These are phyloP conservation scores for Austroboletus festivus DNA, from an alignment of 768 basidiomycete genomes.

Conservation along the genomic window DNA sequence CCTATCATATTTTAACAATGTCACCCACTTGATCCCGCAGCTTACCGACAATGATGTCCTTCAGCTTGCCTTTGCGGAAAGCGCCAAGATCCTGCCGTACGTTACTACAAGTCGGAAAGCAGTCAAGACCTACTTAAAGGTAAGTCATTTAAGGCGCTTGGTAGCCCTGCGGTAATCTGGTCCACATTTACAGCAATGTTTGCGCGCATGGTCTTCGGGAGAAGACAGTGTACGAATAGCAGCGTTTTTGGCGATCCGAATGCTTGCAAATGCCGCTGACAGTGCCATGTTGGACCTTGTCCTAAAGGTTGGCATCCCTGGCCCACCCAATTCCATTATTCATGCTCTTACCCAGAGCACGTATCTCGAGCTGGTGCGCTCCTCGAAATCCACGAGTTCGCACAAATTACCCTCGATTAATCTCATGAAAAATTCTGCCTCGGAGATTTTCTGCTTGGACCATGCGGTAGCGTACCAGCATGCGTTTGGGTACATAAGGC, in stretches of 20 bases:
- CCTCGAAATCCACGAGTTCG: constrained; percentile 78
- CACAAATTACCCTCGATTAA: constrained; percentile 90
- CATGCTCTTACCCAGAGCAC: constrained; percentile 55
- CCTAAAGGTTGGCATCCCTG: constrained; percentile 58
- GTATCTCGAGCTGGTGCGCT: constrained; percentile 85
- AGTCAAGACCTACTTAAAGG: constrained; percentile 86
- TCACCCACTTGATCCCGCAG: constrained; percentile 75
- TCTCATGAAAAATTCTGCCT: constrained; percentile 96
- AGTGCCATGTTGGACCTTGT: constrained; percentile 80
- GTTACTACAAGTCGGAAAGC: constrained; percentile 80
- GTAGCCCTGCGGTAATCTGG: background rate
- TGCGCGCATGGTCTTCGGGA: constrained; percentile 80
- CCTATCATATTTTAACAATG: constrained; percentile 85
- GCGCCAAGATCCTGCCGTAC: constrained; percentile 87
- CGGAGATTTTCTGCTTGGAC: constrained; percentile 82
- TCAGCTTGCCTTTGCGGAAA: constrained; percentile 75
- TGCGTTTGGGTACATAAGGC: constrained; percentile 93
- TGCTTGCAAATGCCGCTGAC: constrained; percentile 73
- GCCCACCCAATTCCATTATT: background rate
- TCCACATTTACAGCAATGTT: constrained; percentile 54
- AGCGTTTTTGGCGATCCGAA: constrained; percentile 81
- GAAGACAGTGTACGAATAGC: constrained; percentile 81
- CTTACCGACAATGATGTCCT: constrained; percentile 64
- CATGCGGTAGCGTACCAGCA: constrained; percentile 82
- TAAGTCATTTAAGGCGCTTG: constrained; percentile 23